Conservation (phyloP, 2,329 filamentous ascomycete genomes). For the Pseudocercospora eumusae region DNA sequence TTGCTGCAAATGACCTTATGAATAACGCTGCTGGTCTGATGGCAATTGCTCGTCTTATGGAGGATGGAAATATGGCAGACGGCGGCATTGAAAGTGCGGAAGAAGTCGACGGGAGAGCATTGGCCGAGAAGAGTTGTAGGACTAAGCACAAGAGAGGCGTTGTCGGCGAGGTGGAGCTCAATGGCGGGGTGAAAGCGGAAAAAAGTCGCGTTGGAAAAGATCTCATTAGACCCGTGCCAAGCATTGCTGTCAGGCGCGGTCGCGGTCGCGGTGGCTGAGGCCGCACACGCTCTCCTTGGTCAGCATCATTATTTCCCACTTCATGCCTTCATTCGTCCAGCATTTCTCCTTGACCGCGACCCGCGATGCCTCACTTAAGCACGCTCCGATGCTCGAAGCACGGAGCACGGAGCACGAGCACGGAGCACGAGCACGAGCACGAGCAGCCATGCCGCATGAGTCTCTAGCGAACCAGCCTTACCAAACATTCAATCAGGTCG, state of each 20-base stretch:
- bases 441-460: no score
- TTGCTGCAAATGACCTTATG: slow-evolving; percentile 28
- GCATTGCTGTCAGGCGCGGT: not conserved
- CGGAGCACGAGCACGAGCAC: no score
- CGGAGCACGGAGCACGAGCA: no score
- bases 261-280: not conserved
- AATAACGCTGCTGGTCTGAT: not conserved
- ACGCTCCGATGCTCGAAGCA: not conserved
- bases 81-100: not conserved
- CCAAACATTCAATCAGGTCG: not conserved
- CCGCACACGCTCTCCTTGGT: not conserved
- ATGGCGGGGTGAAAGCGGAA: not conserved
- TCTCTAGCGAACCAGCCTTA: no score
- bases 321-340: not conserved
- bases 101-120: not conserved
- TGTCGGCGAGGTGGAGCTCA: slow-evolving; percentile 2
- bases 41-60: not conserved
- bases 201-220: not conserved
- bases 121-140: not conserved
- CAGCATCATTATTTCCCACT: not conserved
- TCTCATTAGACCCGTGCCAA: not conserved
- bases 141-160: not conserved
- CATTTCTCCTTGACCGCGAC: not conserved
- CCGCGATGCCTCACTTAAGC: not conserved
- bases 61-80: not conserved